These are phyloP conservation scores for Rosa multiflora DNA, from an alignment of 306 rosid genomes.

Conservation along the genomic window DNA sequence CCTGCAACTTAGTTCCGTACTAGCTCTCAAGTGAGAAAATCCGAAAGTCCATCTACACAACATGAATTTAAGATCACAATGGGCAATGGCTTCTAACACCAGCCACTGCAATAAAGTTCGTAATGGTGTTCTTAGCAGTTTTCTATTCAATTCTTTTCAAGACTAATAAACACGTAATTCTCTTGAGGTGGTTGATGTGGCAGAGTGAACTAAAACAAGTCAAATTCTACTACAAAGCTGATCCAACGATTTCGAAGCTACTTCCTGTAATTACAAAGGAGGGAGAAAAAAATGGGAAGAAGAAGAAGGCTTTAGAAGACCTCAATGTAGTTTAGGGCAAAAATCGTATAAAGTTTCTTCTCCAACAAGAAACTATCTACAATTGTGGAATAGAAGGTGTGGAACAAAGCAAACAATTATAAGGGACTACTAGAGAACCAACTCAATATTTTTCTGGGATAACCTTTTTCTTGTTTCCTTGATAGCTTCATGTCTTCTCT, in stretches of 20 bases:
- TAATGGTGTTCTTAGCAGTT: not conserved
- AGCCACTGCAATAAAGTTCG: not conserved
- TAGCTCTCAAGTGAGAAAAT: not conserved
- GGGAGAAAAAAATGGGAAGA: not conserved
- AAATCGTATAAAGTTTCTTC: not conserved
- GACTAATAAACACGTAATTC: not conserved
- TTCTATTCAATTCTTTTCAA: not conserved
- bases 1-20: too few relatives aligned
- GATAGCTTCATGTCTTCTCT: constrained; percentile 39
- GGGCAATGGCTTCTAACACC: not conserved
- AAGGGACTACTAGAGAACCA: constrained; percentile 23
- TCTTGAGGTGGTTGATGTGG: not conserved
- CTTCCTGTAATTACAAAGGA: not conserved
- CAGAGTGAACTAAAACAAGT: not conserved
- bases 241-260: not conserved
- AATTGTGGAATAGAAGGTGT: not conserved
- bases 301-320: not conserved
- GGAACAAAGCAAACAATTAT: too few relatives aligned
- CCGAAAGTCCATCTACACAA: not conserved
- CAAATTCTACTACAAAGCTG: not conserved
- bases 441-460: constrained; percentile 33
- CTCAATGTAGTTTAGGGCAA: not conserved
- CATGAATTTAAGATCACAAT: not conserved
- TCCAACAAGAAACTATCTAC: constrained; percentile 8
- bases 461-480: constrained; percentile 41